phyloP scores from a whole-genome alignment of 768 basidiomycete species.

The Leccinum rimulosum region DNA sequence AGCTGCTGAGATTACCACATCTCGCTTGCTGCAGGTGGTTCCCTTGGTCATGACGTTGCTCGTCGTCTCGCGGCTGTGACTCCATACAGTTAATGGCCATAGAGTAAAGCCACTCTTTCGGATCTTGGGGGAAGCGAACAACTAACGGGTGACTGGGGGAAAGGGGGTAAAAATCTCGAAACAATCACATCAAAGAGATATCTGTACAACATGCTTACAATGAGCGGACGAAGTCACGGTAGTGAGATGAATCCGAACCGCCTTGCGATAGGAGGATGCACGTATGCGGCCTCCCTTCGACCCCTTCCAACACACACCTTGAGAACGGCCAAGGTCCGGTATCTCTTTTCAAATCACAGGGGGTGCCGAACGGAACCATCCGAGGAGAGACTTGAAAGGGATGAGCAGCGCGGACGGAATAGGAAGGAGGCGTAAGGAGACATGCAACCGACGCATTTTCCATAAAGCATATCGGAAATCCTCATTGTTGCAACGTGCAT shows the following conservation, averaged over 20 bases:
- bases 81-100: not conserved
- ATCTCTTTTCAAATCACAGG: constrained; percentile 1
- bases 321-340: constrained; percentile 3
- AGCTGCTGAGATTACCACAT: no score
- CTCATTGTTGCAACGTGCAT: constrained; percentile 18
- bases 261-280: not conserved
- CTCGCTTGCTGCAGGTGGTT: no score
- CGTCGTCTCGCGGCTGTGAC: not conserved
- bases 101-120: not conserved
- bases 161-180: not conserved
- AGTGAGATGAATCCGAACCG: constrained; percentile 9
- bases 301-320: not conserved
- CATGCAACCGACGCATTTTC: not conserved
- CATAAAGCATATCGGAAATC: constrained; percentile 9
- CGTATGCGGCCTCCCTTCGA: not conserved
- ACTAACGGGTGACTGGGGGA: not conserved
- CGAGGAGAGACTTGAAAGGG: not conserved
- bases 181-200: constrained; percentile 8
- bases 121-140: constrained; percentile 5
- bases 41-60: not conserved
- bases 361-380: constrained; percentile 6
- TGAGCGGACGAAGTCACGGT: constrained; percentile 4
- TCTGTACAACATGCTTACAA: no score
- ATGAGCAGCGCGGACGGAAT: constrained; percentile 4
- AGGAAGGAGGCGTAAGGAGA: not conserved